Evolutionary conservation across 108 stramenopile genomes (phyloP).

Genomic region (Epipyxis sp.): DNA sequence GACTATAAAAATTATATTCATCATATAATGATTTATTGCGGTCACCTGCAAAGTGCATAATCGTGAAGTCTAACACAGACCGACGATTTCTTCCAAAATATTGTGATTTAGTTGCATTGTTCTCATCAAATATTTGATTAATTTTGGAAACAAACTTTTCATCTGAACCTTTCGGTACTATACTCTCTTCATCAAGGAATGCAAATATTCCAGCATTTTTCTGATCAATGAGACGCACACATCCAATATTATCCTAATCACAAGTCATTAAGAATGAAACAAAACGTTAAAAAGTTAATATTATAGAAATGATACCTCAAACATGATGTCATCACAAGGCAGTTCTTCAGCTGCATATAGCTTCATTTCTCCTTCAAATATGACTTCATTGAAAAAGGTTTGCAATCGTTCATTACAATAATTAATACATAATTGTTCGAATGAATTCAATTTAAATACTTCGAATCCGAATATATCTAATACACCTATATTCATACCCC

Average conservation of each 20-base stretch:
- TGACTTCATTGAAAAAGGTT: conserved; percentile 61
- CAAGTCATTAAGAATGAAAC: too few relatives aligned
- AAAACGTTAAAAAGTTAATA: too few relatives aligned
- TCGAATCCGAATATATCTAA: conserved; percentile 31
- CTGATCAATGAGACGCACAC: conserved; percentile 24
- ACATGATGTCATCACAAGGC: background rate
- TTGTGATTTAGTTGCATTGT: conserved; percentile 4
- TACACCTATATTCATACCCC: conserved; percentile 1
- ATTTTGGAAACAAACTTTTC: conserved; percentile 60
- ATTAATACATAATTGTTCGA: conserved; percentile 58
- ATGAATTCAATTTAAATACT: conserved; percentile 44
- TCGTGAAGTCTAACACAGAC: background rate
- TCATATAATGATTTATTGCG: too few relatives aligned
- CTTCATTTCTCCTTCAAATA: conserved; percentile 59
- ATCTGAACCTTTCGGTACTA: conserved; percentile 80
- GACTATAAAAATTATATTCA: too few relatives aligned
- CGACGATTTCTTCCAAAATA: conserved; percentile 3
- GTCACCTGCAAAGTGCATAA: conserved; percentile 25
- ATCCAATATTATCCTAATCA: conserved; percentile 30
- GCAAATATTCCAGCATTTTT: conserved; percentile 10
- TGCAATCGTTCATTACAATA: conserved; percentile 61
- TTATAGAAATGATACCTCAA: too few relatives aligned
- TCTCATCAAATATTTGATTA: conserved; percentile 20
- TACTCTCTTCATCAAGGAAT: conserved; percentile 79
- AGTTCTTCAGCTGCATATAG: conserved; percentile 57